Percentiles rank a stretch among this genome's conserved stretches.
phyloP scores from a whole-genome alignment of 371 early-diverging fungal species.

The Syncephalastrum contaminatum region DNA sequence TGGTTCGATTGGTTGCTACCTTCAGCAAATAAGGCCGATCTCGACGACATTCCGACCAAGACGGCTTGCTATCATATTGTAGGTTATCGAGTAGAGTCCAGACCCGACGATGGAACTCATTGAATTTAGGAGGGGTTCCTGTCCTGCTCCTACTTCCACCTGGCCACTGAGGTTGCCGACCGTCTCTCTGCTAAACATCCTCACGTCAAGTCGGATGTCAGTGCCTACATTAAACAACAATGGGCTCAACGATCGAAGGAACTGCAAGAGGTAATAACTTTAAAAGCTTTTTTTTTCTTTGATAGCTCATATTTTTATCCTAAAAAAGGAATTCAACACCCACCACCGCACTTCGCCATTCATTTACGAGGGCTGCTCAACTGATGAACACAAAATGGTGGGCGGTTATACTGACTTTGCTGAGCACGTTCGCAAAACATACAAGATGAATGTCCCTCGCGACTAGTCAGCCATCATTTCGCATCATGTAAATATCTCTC shows the following conservation, averaged over 20 bases:
- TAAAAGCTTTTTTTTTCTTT: too few species aligned
- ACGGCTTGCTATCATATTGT: slow-evolving; percentile 49
- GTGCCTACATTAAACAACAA: slow-evolving; percentile 41
- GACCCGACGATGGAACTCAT: not conserved
- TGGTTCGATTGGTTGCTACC: slow-evolving; percentile 34
- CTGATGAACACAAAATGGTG: slow-evolving; percentile 30
- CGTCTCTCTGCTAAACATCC: slow-evolving; percentile 31
- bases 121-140: slow-evolving; percentile 49
- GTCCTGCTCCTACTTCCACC: slow-evolving; percentile 44
- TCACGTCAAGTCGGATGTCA: slow-evolving; percentile 44
- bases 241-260: slow-evolving; percentile 44
- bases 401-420: slow-evolving; percentile 56
- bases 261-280: slow-evolving; percentile 37
- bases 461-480: slow-evolving; percentile 9
- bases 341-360: slow-evolving; percentile 52
- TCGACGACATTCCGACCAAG: slow-evolving; percentile 41
- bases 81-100: slow-evolving; percentile 5
- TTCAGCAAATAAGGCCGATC: slow-evolving; percentile 3
- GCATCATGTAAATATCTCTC: too few species aligned
- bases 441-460: slow-evolving; percentile 27
- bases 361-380: slow-evolving; percentile 51
- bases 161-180: slow-evolving; percentile 43
- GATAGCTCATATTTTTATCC: not conserved
- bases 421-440: slow-evolving; percentile 25
- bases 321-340: slow-evolving; percentile 32